These are phyloP conservation scores for Termitomyces sp. DNA, from an alignment of 768 basidiomycete genomes.

Conservation along the genomic window DNA sequence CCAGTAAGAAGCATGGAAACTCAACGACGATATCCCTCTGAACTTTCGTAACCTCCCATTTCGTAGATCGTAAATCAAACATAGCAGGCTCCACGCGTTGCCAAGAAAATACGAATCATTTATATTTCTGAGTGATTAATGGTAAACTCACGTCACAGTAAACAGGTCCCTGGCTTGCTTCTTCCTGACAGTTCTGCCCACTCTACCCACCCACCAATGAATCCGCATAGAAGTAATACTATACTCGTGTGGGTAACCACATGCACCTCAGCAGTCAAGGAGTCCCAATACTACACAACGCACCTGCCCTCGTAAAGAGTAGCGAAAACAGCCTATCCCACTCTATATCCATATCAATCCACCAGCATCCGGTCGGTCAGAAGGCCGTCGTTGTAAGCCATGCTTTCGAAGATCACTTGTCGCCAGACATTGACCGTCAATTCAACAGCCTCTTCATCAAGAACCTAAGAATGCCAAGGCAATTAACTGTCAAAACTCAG, in stretches of 20 bases:
- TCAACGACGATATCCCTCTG: slow-evolving; percentile 10
- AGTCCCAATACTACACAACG: slow-evolving; percentile 50
- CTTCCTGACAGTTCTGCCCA: not conserved
- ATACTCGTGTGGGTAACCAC: slow-evolving; percentile 27
- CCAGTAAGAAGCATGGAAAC: slow-evolving; percentile 13
- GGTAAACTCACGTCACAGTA: slow-evolving; percentile 50
- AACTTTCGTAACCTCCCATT: not conserved
- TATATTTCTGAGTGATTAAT: slow-evolving; percentile 40
- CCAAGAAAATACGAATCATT: slow-evolving; percentile 35
- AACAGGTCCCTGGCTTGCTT: slow-evolving; percentile 10
- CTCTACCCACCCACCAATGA: slow-evolving; percentile 17
- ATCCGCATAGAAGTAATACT: slow-evolving; percentile 17
- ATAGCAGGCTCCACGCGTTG: slow-evolving; percentile 9
- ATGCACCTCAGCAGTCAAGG: slow-evolving; percentile 38
- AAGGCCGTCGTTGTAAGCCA: slow-evolving; percentile 87
- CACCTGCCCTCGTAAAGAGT: slow-evolving; percentile 43
- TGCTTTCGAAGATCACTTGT: slow-evolving; percentile 91
- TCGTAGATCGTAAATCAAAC: not conserved
- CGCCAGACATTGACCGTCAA: slow-evolving; percentile 82
- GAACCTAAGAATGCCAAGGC: slow-evolving; percentile 46
- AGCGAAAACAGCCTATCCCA: slow-evolving; percentile 20
- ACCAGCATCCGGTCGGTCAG: slow-evolving; percentile 83
- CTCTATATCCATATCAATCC: slow-evolving; percentile 37
- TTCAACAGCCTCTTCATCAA: slow-evolving; percentile 87
- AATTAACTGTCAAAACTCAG: not conserved